These are phyloP conservation scores for Apiotrichum laibachii DNA, from an alignment of 1,284 basidiomycete genomes.

Conservation along the genomic window DNA sequence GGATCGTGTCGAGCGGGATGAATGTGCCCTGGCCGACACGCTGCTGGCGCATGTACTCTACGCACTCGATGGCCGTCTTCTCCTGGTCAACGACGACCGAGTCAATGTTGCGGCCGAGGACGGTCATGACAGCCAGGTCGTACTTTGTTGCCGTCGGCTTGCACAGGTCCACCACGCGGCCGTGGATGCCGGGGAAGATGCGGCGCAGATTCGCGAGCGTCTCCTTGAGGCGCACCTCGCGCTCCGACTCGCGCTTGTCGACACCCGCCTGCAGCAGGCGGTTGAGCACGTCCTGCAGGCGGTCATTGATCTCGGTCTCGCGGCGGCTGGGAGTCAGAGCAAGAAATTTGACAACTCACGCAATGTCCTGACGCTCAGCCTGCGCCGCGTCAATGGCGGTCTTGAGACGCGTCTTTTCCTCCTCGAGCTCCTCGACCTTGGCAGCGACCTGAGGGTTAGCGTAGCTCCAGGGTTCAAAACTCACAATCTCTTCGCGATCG, in stretches of 20 bases:
- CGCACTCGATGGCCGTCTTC: conserved; percentile 95
- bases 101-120: conserved; percentile 91
- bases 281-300: conserved; percentile 75
- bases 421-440: conserved; percentile 57
- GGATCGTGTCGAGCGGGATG: conserved; percentile 93
- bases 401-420: conserved; percentile 37
- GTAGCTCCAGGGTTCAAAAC: conserved; percentile 11
- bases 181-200: conserved; percentile 85
- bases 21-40: conserved; percentile 94
- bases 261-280: conserved; percentile 84
- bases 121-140: conserved; percentile 88
- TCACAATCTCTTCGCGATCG: conserved; percentile 63
- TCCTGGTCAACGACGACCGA: conserved; percentile 95
- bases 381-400: conserved; percentile 41
- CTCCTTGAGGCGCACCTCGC: conserved; percentile 80
- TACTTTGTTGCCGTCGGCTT: conserved; percentile 91
- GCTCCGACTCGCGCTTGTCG: conserved; percentile 79
- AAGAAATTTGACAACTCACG: conserved; percentile 18
- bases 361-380: conserved; percentile 39
- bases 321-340: conserved; percentile 62
- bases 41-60: conserved; percentile 96
- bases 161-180: conserved; percentile 87
- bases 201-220: conserved; percentile 77
- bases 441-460: not conserved
- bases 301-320: conserved; percentile 86